These are phyloP conservation scores for Globisporangium yorkense DNA, from an alignment of 352 stramenopile species.

Conservation along the genomic window DNA sequence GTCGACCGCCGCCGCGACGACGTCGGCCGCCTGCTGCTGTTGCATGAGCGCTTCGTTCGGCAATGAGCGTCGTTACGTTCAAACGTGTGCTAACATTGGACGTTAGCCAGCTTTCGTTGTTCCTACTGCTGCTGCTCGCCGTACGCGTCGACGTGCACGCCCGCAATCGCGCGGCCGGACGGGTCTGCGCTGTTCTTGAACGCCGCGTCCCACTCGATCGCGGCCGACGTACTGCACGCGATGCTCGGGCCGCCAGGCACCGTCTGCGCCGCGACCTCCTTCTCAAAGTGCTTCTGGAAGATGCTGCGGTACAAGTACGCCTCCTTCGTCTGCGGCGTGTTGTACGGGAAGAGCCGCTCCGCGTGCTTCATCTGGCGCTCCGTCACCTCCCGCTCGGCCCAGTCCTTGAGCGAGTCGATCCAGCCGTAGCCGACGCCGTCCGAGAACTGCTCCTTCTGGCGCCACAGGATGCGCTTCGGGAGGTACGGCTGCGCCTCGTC, in stretches of 20 bases:
- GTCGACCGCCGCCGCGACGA: too few species aligned
- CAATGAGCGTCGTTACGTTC: too few species aligned
- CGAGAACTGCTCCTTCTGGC: constrained; percentile 99
- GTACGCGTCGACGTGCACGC: constrained; percentile 96
- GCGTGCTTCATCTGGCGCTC: constrained; percentile 95
- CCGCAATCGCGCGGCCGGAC: constrained; percentile 91
- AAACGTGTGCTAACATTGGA: too few species aligned
- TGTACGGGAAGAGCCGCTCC: constrained; percentile 95
- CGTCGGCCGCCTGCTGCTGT: too few species aligned
- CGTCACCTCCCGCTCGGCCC: constrained; percentile 92
- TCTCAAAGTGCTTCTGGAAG: constrained; percentile 98
- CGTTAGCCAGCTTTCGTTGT: too few species aligned
- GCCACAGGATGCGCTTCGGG: constrained; percentile 97
- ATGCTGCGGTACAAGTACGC: constrained; percentile 94
- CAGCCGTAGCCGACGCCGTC: constrained; percentile 99
- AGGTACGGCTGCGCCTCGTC: constrained; percentile 97
- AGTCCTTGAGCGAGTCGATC: constrained; percentile 97
- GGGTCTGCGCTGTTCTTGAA: constrained; percentile 94
- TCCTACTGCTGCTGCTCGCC: constrained; percentile 10
- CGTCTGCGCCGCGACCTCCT: constrained; percentile 94
- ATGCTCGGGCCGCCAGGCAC: constrained; percentile 97
- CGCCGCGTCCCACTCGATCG: constrained; percentile 96
- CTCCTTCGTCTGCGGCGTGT: constrained; percentile 98
- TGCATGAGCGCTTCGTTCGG: too few species aligned
- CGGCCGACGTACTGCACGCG: constrained; percentile 96